Evolutionary conservation across 495 filamentous ascomycete genomes (phyloP).

Genomic region (Neurospora sp.): DNA sequence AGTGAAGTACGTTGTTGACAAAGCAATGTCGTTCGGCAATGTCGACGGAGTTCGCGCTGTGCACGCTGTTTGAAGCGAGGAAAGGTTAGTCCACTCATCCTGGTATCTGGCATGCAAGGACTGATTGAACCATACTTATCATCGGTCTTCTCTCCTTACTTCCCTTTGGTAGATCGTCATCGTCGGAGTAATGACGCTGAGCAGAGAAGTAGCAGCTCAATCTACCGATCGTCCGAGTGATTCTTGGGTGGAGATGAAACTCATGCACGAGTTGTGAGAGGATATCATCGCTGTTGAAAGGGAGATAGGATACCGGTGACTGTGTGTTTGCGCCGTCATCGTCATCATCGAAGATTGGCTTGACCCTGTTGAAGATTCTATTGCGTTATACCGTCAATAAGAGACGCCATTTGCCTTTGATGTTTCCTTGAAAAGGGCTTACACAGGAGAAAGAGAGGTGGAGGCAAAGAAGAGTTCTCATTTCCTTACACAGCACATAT

Average conservation of each 20-base stretch:
- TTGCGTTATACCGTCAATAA: not conserved
- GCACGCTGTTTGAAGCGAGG: not conserved
- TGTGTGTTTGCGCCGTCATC: not conserved
- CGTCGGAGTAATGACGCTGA: not conserved
- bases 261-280: not conserved
- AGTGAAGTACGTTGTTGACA: not conserved
- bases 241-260: not conserved
- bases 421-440: not conserved
- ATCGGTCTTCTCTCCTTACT: not conserved
- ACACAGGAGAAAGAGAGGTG: not conserved
- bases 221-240: not conserved
- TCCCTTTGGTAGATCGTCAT: not conserved
- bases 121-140: not conserved
- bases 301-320: not conserved
- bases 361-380: not conserved
- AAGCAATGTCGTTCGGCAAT: not conserved
- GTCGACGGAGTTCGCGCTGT: not conserved
- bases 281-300: not conserved
- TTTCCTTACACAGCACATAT: not conserved
- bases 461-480: not conserved
- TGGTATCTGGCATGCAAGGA: not conserved
- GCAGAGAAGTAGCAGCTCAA: not conserved
- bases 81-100: not conserved
- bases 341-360: not conserved
- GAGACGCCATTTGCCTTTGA: not conserved